phyloP scores from a whole-genome alignment of 108 stramenopile species.

The Pseudonitzschia multiseries region DNA sequence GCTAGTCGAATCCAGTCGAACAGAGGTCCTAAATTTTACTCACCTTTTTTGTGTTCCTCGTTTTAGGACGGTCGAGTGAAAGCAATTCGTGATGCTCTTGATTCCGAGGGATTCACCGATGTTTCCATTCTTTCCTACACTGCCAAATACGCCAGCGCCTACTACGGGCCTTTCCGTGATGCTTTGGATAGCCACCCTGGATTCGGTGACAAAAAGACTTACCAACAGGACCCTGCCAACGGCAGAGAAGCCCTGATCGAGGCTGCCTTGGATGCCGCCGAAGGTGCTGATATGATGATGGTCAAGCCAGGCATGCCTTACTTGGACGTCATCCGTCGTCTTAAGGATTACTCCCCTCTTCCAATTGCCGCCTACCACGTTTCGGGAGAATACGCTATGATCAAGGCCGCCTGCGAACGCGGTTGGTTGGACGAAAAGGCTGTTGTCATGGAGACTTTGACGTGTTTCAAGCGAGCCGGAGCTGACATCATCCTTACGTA shows the following conservation, averaged over 20 bases:
- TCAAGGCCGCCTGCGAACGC: conserved; percentile 96
- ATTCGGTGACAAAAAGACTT: conserved; percentile 97
- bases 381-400: conserved; percentile 99
- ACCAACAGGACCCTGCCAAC: conserved; percentile 99
- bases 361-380: conserved; percentile 99
- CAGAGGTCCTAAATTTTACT: too few species aligned
- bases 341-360: conserved; percentile 82
- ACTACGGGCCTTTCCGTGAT: conserved; percentile 99
- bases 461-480: conserved; percentile 98
- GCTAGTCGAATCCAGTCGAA: too few species aligned
- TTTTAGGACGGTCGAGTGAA: conserved; percentile 93
- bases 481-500: conserved; percentile 98
- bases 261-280: conserved; percentile 93
- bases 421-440: conserved; percentile 96
- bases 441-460: conserved; percentile 93
- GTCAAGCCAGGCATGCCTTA: conserved; percentile 99
- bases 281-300: conserved; percentile 99
- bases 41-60: conserved; percentile 3
- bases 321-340: conserved; percentile 94
- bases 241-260: conserved; percentile 94
- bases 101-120: conserved; percentile 97
- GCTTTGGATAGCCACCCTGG: conserved; percentile 95
- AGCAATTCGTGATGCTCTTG: conserved; percentile 96
- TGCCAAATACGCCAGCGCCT: conserved; percentile 98
- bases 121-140: conserved; percentile 98